phyloP scores from a whole-genome alignment of 2,329 filamentous ascomycete species.

The Aureobasidium uvarum region DNA sequence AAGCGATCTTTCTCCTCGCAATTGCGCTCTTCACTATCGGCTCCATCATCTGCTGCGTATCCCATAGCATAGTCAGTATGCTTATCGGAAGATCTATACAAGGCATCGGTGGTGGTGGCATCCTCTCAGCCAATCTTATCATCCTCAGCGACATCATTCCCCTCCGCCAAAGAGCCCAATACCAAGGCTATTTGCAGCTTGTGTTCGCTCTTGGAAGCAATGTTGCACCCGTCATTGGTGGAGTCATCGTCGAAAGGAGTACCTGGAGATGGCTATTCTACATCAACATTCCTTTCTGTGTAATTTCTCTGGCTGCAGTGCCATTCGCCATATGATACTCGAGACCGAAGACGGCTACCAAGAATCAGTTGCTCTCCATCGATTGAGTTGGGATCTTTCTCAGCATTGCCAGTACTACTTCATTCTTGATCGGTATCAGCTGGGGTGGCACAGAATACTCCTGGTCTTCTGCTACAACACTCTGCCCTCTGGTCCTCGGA shows the following conservation, averaged over 20 bases:
- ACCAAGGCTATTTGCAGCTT: conserved; percentile 36
- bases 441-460: conserved; percentile 50
- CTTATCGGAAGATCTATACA: conserved; percentile 52
- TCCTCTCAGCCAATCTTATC: conserved; percentile 51
- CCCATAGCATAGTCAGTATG: not conserved
- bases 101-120: conserved; percentile 52
- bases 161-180: conserved; percentile 48
- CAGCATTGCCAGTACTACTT: conserved; percentile 52
- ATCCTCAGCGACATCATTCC: conserved; percentile 53
- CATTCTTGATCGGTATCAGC: conserved; percentile 54
- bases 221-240: conserved; percentile 35
- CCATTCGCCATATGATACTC: conserved; percentile 54
- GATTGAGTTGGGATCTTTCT: conserved; percentile 56
- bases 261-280: conserved; percentile 49
- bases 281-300: conserved; percentile 55
- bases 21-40: conserved; percentile 50
- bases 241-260: not conserved
- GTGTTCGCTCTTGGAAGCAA: conserved; percentile 40
- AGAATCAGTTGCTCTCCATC: conserved; percentile 49
- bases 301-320: conserved; percentile 50
- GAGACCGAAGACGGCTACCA: conserved; percentile 48
- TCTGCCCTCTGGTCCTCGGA: conserved; percentile 41
- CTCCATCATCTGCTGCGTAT: conserved; percentile 39
- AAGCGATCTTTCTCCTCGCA: conserved; percentile 45
- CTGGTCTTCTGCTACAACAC: conserved; percentile 42